These are phyloP conservation scores for Chenopodium quinoa DNA, from an alignment of 148 eudicot genomes.

Conservation along the genomic window DNA sequence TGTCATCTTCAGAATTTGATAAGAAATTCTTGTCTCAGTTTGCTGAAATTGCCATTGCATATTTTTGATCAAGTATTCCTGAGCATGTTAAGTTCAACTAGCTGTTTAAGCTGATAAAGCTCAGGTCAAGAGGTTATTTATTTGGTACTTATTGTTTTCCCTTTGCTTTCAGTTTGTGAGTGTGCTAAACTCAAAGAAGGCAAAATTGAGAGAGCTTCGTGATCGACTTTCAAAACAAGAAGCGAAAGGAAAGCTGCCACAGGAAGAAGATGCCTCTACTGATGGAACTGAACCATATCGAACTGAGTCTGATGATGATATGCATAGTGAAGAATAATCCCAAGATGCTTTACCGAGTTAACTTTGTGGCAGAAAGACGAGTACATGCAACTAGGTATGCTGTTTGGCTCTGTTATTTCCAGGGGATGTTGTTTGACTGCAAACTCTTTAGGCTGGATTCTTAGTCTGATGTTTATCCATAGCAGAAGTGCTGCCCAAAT, in stretches of 20 bases:
- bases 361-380: conserved; percentile 53
- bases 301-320: conserved; percentile 42
- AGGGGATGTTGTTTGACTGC: not conserved
- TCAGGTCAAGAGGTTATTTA: not conserved
- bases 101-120: not conserved
- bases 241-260: conserved; percentile 37
- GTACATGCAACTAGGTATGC: not conserved
- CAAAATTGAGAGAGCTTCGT: conserved; percentile 82
- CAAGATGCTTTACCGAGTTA: conserved; percentile 27
- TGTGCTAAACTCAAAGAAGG: conserved; percentile 83
- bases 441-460: not conserved
- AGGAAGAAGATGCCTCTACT: conserved; percentile 63
- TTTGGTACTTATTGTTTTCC: not conserved
- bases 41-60: not conserved
- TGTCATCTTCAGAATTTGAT: not conserved
- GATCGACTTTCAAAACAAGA: conserved; percentile 49
- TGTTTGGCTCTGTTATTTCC: not conserved
- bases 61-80: not conserved
- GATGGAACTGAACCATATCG: conserved; percentile 63
- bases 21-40: not conserved
- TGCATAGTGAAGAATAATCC: conserved; percentile 32
- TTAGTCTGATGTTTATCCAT: not conserved
- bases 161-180: conserved; percentile 62
- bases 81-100: not conserved
- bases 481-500: not conserved